A percentile compares a stretch with the other conserved stretches of the same genome.
phyloP scores from a whole-genome alignment of 768 basidiomycete species.

The Lactifluus hygrophoroides region DNA sequence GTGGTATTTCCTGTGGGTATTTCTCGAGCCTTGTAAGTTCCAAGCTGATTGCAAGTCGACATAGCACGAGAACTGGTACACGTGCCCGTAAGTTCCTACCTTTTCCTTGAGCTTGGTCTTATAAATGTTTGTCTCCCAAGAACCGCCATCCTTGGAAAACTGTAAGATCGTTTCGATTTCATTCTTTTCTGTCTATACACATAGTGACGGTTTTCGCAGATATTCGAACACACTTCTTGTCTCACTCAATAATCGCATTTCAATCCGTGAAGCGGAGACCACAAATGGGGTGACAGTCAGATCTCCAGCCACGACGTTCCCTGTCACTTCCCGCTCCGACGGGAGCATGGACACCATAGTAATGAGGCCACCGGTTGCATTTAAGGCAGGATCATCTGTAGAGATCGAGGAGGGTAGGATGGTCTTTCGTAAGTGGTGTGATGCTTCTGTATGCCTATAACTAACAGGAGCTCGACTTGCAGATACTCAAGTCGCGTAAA shows the following conservation, averaged over 20 bases:
- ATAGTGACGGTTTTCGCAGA: neutral
- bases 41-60: neutral
- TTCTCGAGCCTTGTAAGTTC: neutral
- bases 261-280: neutral
- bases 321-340: too few species aligned
- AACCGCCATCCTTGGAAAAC: neutral
- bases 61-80: slow-evolving; percentile 4
- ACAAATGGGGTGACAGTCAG: neutral
- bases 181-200: neutral
- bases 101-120: too few species aligned
- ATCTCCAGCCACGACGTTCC: neutral
- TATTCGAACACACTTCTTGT: slow-evolving; percentile 2
- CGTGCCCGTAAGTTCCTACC: slow-evolving; percentile 4
- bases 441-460: too few species aligned
- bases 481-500: too few species aligned
- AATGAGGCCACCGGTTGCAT: neutral
- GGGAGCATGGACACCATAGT: neutral
- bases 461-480: too few species aligned
- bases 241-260: slow-evolving; percentile 6
- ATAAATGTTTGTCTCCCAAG: neutral
- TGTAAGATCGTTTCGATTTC: neutral
- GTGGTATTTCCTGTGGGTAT: slow-evolving; percentile 1
- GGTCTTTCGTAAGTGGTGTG: too few species aligned
- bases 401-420: too few species aligned
- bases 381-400: too few species aligned